Evolutionary conservation across 306 rosid species (phyloP), one percentile per base, ranked within the genome.

Genomic region (Trifolium subterraneum): DNA sequence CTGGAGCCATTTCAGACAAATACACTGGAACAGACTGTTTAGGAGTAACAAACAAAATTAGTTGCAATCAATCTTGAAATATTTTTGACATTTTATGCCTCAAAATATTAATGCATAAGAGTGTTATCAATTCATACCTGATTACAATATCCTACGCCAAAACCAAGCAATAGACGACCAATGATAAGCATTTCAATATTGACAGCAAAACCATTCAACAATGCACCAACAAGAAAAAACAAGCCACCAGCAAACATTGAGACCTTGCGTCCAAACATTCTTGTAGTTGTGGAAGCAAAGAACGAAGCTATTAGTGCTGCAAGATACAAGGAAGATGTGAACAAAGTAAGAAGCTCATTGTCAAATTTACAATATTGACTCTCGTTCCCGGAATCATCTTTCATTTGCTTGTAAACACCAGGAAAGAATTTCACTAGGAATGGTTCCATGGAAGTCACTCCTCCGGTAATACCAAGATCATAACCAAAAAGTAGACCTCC

Each of bases 1-100:
- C 5, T 0, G 78, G 78, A 15, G 78, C 83, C 83, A 72, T 56
- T 55, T 72, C 74, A 33, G 74, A 79, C 35, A 79, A 19, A 72
- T 72, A 79, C 62, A 77, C 81, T 0, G 75, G 81, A 45, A 77
- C 75, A 15, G 75, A 77, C 75, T 45, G 39, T 64, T 64, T 38
- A 10, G 7, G 25, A n/a, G 14, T 16, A 63, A 35, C 13, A 47
- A 15, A 18, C 7, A 54, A 52, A 52, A 54, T n/a, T n/a, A 29
- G 4, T 35, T 31, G 1, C 2, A 31, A 68, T 48, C 5, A 48
- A 1, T 25, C 56, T 23, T 45, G 8, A 16, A 14, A 44, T 29
- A 6, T 29, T 60, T 1, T 1, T 60, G 11, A 14, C 10, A 8
- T 15, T 60, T 2, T 29, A 60, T 9, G 3, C 2, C 29, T 5